phyloP scores from a whole-genome alignment of 805 yeast species.

The Wilhelminamyces savonicus region DNA sequence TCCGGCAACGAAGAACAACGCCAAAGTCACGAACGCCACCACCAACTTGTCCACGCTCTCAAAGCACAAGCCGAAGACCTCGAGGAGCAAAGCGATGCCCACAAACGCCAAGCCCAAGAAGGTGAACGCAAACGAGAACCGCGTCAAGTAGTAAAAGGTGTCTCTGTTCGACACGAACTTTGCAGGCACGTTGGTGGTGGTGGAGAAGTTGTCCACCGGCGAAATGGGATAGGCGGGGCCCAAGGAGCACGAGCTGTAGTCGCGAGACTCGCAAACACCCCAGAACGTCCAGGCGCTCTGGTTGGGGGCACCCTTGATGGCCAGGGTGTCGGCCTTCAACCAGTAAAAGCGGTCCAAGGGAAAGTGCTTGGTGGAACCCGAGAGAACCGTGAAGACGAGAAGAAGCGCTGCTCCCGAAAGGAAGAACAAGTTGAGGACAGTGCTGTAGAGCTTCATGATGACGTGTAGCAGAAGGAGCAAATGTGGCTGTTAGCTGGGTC shows the following conservation, averaged over 20 bases:
- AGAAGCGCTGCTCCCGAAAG: conserved; percentile 41
- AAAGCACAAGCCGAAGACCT: conserved; percentile 53
- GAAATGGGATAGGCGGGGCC: conserved; percentile 84
- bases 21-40: conserved; percentile 45
- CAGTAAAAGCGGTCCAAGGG: conserved; percentile 72
- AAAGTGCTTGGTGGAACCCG: conserved; percentile 53
- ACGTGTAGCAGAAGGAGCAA: not conserved
- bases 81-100: conserved; percentile 54
- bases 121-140: conserved; percentile 60
- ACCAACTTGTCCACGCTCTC: conserved; percentile 47
- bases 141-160: conserved; percentile 55
- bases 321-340: conserved; percentile 68
- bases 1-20: conserved; percentile 48
- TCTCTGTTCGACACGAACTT: conserved; percentile 50
- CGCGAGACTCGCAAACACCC: conserved; percentile 53
- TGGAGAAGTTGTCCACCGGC: conserved; percentile 67
- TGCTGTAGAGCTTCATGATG: conserved; percentile 25
- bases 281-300: conserved; percentile 79
- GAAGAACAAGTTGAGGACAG: conserved; percentile 31
- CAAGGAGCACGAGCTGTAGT: conserved; percentile 47
- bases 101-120: conserved; percentile 55
- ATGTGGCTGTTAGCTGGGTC: no score
- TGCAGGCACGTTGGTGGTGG: conserved; percentile 45
- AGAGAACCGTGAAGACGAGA: conserved; percentile 47
- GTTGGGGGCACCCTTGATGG: conserved; percentile 42